These are phyloP conservation scores for Paecilomyces sp. DNA, from an alignment of 2,329 filamentous ascomycete genomes.

Conservation along the genomic window DNA sequence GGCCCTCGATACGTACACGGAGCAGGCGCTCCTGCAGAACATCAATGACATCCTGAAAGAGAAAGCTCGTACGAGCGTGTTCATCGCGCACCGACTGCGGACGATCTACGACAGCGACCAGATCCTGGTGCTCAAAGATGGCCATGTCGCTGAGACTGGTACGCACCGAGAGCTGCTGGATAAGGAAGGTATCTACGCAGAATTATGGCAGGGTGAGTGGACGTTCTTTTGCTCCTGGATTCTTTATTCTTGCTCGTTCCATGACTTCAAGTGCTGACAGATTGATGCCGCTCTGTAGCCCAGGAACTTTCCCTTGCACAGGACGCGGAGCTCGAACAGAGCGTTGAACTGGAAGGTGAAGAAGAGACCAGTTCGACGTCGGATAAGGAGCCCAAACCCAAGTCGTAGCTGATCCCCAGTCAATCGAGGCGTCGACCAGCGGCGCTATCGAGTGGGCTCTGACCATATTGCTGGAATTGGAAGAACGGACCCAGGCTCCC, in stretches of 20 bases:
- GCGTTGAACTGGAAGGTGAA: constrained; percentile 30
- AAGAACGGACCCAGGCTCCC: background rate
- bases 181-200: constrained; percentile 64
- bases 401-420: constrained; percentile 1
- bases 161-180: constrained; percentile 82
- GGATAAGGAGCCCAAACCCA: constrained; percentile 1
- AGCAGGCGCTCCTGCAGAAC: constrained; percentile 81
- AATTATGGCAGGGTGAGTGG: constrained; percentile 79
- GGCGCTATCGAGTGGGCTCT: background rate
- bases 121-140: constrained; percentile 84
- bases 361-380: constrained; percentile 10
- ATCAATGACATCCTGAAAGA: constrained; percentile 90
- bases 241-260: background rate
- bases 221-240: background rate
- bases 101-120: constrained; percentile 91
- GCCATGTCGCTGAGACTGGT: constrained; percentile 78
- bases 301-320: constrained; percentile 52
- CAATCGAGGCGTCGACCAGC: background rate
- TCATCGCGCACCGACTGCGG: constrained; percentile 83
- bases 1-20: constrained; percentile 86
- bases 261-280: background rate
- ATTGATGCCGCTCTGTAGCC: constrained; percentile 32
- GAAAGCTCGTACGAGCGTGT: constrained; percentile 83
- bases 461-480: background rate
- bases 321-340: constrained; percentile 33